A percentile compares a stretch with the other conserved stretches of the same genome.
Evolutionary conservation across 2,329 filamentous ascomycete species (phyloP).

Genomic region (Talaromyces funiculosus): DNA sequence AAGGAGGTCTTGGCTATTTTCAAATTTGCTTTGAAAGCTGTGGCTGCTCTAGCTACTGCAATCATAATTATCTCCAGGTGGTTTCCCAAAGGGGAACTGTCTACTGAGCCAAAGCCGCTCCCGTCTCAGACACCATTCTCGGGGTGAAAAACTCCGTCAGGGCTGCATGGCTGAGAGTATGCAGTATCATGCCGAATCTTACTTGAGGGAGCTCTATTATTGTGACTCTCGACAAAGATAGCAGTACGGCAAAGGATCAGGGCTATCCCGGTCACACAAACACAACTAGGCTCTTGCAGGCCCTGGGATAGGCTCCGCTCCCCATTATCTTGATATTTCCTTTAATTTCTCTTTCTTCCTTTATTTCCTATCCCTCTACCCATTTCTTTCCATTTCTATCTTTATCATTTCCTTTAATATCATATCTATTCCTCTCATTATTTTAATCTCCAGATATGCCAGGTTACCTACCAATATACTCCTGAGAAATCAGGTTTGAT

Average conservation of each 20-base stretch:
- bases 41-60: neutral
- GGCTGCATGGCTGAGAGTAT: neutral
- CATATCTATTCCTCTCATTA: neutral
- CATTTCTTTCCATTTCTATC: neutral
- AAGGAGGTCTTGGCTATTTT: neutral
- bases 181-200: neutral
- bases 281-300: neutral
- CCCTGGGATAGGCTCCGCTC: neutral
- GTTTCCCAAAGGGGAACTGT: neutral
- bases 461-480: neutral
- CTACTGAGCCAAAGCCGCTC: neutral
- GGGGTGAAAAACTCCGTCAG: neutral
- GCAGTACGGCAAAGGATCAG: too few relatives aligned
- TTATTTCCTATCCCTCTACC: neutral
- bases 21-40: neutral
- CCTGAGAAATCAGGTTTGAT: neutral
- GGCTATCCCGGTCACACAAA: neutral
- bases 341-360: neutral
- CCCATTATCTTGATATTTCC: neutral
- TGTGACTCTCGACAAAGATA: too few relatives aligned
- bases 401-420: neutral
- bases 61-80: neutral
- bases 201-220: too few relatives aligned
- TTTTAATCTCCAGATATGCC: neutral
- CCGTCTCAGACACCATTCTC: neutral